These are phyloP conservation scores for Cyclotella sp. DNA, from an alignment of 108 stramenopile genomes.

Conservation along the genomic window DNA sequence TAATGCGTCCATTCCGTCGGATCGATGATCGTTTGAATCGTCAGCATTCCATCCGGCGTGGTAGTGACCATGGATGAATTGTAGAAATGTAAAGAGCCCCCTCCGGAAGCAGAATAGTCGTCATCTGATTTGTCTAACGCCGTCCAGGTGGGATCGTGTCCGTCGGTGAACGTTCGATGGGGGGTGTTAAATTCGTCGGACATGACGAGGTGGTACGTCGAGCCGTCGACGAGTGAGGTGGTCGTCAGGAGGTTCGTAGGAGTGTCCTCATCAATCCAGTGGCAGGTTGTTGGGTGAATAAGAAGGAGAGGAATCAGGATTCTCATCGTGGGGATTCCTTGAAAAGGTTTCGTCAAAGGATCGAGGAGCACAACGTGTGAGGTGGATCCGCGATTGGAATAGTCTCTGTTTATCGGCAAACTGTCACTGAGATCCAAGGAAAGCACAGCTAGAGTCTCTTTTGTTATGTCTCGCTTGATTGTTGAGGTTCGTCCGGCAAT, in stretches of 20 bases:
- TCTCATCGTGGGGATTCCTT: neutral
- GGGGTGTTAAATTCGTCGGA: conserved; percentile 90
- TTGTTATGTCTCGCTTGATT: too few species aligned
- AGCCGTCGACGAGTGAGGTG: conserved; percentile 73
- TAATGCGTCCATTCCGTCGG: conserved; percentile 70
- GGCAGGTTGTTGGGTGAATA: neutral
- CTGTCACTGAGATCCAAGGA: too few species aligned
- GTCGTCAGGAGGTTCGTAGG: conserved; percentile 71
- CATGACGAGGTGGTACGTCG: conserved; percentile 83
- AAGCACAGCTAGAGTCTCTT: too few species aligned
- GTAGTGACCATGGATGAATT: conserved; percentile 83
- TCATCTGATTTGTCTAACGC: conserved; percentile 92
- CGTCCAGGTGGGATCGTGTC: conserved; percentile 94
- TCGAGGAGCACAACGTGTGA: neutral
- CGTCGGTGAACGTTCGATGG: conserved; percentile 90
- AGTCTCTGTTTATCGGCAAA: too few species aligned
- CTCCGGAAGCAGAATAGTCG: conserved; percentile 80
- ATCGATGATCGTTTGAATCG: conserved; percentile 70
- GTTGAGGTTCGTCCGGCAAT: too few species aligned
- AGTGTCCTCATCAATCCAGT: conserved; percentile 81
- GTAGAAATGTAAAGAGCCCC: conserved; percentile 95
- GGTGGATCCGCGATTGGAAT: too few species aligned
- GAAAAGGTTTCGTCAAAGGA: too few species aligned
- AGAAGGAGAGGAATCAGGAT: conserved; percentile 2
- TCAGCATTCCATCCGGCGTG: conserved; percentile 86